These are phyloP conservation scores for Mycena citricolor DNA, from an alignment of 1,284 basidiomycete species.

Conservation along the genomic window DNA sequence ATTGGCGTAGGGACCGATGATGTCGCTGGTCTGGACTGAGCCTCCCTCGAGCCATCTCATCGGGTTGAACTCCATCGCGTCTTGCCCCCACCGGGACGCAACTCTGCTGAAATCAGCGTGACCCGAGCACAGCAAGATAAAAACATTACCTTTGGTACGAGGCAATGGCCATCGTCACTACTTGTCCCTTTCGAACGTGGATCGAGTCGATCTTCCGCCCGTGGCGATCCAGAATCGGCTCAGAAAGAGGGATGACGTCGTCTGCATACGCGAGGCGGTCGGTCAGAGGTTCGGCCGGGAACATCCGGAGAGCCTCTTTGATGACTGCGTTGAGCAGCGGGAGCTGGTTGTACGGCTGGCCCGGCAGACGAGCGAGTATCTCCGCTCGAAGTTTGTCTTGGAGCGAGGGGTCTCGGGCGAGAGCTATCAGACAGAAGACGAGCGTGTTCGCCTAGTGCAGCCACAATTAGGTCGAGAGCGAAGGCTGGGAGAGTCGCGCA, in stretches of 20 bases:
- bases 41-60: constrained; percentile 19
- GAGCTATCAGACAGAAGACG: constrained; percentile 28
- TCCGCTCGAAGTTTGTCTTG: constrained; percentile 36
- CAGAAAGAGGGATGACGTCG: neutral
- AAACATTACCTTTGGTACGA: constrained; percentile 15
- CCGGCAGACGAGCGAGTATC: constrained; percentile 18
- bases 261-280: neutral
- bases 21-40: constrained; percentile 2
- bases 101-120: constrained; percentile 21
- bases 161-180: neutral
- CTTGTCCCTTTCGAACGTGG: neutral
- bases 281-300: neutral
- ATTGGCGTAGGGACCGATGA: constrained; percentile 39
- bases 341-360: constrained; percentile 10
- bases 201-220: neutral
- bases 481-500: neutral
- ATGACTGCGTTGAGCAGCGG: constrained; percentile 22
- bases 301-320: constrained; percentile 6
- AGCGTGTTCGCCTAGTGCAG: constrained; percentile 12
- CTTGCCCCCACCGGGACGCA: constrained; percentile 31
- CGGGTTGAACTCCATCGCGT: constrained; percentile 30
- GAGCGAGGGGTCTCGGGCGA: constrained; percentile 29
- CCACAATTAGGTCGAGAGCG: neutral
- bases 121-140: neutral
- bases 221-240: neutral